These are phyloP conservation scores for Oehlia diaphana DNA, from an alignment of 192 early-diverging fungal species.

Conservation along the genomic window DNA sequence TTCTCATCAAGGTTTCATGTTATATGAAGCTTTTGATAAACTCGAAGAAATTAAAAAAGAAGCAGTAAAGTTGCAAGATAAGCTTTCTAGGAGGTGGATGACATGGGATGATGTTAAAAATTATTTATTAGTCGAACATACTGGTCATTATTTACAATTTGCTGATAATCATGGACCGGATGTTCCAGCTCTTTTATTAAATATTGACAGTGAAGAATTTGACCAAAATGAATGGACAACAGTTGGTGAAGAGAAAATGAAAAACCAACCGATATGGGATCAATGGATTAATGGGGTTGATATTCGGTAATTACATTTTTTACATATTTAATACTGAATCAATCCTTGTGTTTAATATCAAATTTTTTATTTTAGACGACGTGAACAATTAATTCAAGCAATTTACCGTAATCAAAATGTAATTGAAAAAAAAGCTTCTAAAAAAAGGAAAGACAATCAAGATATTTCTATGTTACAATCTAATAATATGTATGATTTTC, in stretches of 20 bases:
- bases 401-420: neutral
- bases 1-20: neutral
- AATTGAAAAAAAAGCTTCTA: neutral
- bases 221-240: neutral
- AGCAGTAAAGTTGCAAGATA: neutral
- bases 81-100: neutral
- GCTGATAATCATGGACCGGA: neutral
- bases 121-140: conserved; percentile 19
- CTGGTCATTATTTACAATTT: conserved; percentile 28
- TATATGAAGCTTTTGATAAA: neutral
- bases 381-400: neutral
- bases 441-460: neutral
- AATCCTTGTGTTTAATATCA: neutral
- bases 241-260: neutral
- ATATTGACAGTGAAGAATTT: neutral
- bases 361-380: neutral
- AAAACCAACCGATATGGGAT: neutral
- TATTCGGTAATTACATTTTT: neutral
- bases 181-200: neutral
- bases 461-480: neutral
- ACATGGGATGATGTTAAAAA: conserved; percentile 29
- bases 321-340: neutral
- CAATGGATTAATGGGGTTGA: neutral
- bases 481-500: neutral
- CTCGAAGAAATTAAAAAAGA: neutral